A percentile compares a stretch with the other conserved stretches of the same genome.
phyloP scores from a whole-genome alignment of 305 asterid genomes.

The Plantago rigida region DNA sequence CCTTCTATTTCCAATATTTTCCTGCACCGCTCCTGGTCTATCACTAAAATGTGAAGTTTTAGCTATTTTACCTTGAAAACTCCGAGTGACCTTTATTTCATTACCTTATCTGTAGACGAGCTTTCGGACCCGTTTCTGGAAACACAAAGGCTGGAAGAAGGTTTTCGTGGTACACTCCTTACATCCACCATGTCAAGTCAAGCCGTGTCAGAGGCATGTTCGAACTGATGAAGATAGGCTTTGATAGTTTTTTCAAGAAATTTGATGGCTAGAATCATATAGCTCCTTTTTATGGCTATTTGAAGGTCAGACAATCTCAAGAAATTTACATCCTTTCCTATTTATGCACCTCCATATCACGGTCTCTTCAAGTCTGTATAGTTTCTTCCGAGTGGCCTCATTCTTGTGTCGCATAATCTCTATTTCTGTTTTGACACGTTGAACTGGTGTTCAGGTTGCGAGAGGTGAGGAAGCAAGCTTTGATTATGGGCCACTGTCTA shows the following conservation, averaged over 20 bases:
- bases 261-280: conserved; percentile 25
- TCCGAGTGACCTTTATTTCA: conserved; percentile 9
- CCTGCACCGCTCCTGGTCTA: no score
- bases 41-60: no score
- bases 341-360: no score
- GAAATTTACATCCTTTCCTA: no score
- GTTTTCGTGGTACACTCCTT: conserved; percentile 92
- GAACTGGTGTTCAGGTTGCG: no score
- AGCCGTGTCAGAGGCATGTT: conserved; percentile 56
- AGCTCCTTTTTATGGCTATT: neutral
- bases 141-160: conserved; percentile 53
- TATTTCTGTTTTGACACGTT: no score
- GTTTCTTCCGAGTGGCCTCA: no score
- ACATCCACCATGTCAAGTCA: conserved; percentile 61
- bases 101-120: conserved; percentile 55
- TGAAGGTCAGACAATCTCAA: neutral
- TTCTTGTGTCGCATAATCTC: no score
- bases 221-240: conserved; percentile 32
- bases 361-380: no score
- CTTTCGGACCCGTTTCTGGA: conserved; percentile 61
- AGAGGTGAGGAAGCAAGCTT: no score
- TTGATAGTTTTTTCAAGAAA: conserved; percentile 22
- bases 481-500: no score
- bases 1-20: no score
- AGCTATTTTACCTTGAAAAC: conserved; percentile 1